A percentile compares a stretch with the other conserved stretches of the same genome.
phyloP scores from a whole-genome alignment of 805 yeast species.

The Schizosaccharomyces octosporus region DNA sequence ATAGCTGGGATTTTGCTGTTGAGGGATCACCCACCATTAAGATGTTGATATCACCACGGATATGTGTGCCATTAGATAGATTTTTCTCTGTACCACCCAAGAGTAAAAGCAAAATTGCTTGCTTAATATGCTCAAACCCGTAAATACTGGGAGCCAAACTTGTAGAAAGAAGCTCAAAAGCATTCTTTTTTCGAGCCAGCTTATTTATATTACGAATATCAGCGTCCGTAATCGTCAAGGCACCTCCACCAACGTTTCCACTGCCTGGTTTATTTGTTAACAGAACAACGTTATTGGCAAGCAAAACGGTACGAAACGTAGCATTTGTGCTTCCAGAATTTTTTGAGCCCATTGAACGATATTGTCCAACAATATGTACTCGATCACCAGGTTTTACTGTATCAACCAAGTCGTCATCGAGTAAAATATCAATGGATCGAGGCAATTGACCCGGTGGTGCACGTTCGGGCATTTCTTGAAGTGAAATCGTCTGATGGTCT shows the following conservation, averaged over 20 bases:
- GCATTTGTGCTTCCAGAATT: conserved; percentile 27
- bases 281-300: conserved; percentile 76
- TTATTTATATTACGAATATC: conserved; percentile 73
- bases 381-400: conserved; percentile 87
- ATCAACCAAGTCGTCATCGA: conserved; percentile 89
- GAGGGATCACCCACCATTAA: conserved; percentile 97
- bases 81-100: conserved; percentile 89
- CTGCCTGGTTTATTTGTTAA: conserved; percentile 21
- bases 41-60: conserved; percentile 91
- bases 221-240: conserved; percentile 43
- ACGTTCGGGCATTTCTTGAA: conserved; percentile 92
- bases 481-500: conserved; percentile 79
- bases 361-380: conserved; percentile 80
- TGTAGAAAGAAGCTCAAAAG: conserved; percentile 56
- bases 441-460: conserved; percentile 98
- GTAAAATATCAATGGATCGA: conserved; percentile 68
- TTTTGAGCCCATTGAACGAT: conserved; percentile 61
- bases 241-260: conserved; percentile 64
- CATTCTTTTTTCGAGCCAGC: conserved; percentile 40
- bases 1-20: conserved; percentile 89
- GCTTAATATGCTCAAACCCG: conserved; percentile 76
- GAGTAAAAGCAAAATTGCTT: conserved; percentile 72
- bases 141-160: conserved; percentile 90
- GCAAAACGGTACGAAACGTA: conserved; percentile 55
- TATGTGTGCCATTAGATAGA: conserved; percentile 79